Base-by-base conservation (phyloP, 1,284 basidiomycete genomes). In the Sporisorium exsertum region DNA sequence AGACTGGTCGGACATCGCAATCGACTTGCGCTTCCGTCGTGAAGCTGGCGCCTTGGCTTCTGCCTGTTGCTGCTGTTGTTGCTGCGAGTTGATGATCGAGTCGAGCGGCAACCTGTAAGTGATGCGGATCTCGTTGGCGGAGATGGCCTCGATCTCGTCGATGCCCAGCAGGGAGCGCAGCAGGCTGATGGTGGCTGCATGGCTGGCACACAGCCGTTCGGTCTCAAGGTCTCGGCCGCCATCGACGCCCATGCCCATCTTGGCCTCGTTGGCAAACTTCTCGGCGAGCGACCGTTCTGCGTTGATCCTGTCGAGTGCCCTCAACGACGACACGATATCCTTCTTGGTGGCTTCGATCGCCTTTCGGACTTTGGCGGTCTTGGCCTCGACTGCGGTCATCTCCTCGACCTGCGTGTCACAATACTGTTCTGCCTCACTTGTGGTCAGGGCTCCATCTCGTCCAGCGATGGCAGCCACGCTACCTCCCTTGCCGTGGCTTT, bases 241-340 rank as follows among this genome's bases (percentile, higher is more conserved):
- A 33, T 79, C 77, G 22, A 74, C 71, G 15, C 79, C 77, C 69
- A 75, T 76, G 29, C 81, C 79, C 53, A 79, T 61, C 73, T 72
- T 71, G 43, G 77, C 81, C 46, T 82, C 79, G 62, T 75, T 78
- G 33, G 81, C 81, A 42, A 65, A 72, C 63, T 79, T 81, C 55
- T 82, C 81, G 0, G 79, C 81, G 18, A 75, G 68, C 5, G 75
- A 74, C 12, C 81, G 79, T 42, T 82, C 81, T 43, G 72, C 69
- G 49, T 77, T 77, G 60, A 82, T 78, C 26, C 75, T 62, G 59
- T 82, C 79, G 24, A 81, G 66, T n/a, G 70, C 58, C 27, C 68
- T 65, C 22, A 79, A 52, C 15, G 77, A 72, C 16, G 76, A 73
- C 9, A 67, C 66, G 26, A 82, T 72, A 53, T 81, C 73, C 57